Evolutionary conservation across 129 eudicot genomes (phyloP).

Genomic region (Escallonia herrerae): DNA sequence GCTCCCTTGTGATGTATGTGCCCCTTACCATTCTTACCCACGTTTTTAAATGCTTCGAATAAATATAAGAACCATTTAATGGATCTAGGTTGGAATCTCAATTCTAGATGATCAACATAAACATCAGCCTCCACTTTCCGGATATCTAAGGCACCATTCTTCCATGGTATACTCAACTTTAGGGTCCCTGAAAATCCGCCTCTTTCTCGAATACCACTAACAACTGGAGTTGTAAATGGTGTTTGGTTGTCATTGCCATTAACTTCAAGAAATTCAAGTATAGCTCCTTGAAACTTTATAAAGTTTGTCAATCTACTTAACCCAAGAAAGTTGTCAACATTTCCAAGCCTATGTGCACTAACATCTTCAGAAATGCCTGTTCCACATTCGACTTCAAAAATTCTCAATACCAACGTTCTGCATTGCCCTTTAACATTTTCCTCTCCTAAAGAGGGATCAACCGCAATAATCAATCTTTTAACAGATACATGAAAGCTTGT

Average conservation of each 20-base stretch:
- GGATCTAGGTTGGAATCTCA: slow-evolving; percentile 67
- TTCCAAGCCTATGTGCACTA: slow-evolving; percentile 17
- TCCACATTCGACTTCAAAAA: slow-evolving; percentile 78
- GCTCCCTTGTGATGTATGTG: slow-evolving; percentile 11
- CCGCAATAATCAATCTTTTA: slow-evolving; percentile 56
- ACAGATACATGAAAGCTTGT: slow-evolving; percentile 78
- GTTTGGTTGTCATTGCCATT: slow-evolving; percentile 37
- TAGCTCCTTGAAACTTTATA: slow-evolving; percentile 67
- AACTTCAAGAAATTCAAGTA: slow-evolving; percentile 62
- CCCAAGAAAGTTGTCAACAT: slow-evolving; percentile 59
- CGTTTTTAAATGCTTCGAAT: slow-evolving; percentile 43
- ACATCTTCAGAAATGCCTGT: slow-evolving; percentile 58
- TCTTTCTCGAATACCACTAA: slow-evolving; percentile 42
- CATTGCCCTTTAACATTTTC: slow-evolving; percentile 24
- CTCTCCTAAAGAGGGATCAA: slow-evolving; percentile 50
- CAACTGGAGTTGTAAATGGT: slow-evolving; percentile 41
- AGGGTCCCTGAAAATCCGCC: slow-evolving; percentile 88
- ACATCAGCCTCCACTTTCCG: slow-evolving; percentile 83
- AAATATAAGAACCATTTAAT: slow-evolving; percentile 41
- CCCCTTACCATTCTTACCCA: slow-evolving; percentile 24
- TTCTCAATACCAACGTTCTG: slow-evolving; percentile 65
- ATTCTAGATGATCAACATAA: slow-evolving; percentile 58
- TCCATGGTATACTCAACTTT: slow-evolving; percentile 83
- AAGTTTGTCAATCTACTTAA: slow-evolving; percentile 57
- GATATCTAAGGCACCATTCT: slow-evolving; percentile 86